phyloP scores from a whole-genome alignment of 805 yeast genomes.

The Kregervanrija fluxuum region DNA sequence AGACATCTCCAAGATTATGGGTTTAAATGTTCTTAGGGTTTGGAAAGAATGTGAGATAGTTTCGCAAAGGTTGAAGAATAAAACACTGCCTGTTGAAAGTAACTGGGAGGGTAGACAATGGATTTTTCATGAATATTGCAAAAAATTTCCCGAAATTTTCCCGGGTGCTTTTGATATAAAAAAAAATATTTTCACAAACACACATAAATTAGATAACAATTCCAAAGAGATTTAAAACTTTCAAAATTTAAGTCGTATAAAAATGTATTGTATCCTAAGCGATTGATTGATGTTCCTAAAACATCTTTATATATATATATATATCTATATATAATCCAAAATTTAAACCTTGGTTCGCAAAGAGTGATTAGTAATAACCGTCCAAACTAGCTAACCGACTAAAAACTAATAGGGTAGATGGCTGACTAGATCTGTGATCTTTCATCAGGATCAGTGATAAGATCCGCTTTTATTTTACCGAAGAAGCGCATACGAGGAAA shows the following conservation, averaged over 20 bases:
- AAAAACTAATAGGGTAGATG: no score
- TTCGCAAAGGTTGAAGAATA: conserved; percentile 18
- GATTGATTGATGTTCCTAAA: no score
- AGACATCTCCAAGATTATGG: conserved; percentile 38
- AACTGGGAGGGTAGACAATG: conserved; percentile 38
- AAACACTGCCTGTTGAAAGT: conserved; percentile 24
- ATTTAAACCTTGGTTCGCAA: no score
- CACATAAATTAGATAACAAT: conserved; percentile 1
- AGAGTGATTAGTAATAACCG: no score
- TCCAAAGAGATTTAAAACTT: no score
- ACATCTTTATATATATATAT: no score
- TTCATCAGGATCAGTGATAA: no score
- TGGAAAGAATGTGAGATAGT: conserved; percentile 36
- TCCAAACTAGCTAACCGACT: no score
- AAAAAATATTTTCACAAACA: conserved; percentile 9
- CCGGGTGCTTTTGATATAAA: conserved; percentile 19
- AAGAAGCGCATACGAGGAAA: no score
- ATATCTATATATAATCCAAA: no score
- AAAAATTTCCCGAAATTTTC: conserved; percentile 32
- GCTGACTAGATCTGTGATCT: no score
- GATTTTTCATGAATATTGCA: conserved; percentile 29
- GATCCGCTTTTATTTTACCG: no score
- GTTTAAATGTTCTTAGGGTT: conserved; percentile 38
- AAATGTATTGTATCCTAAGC: not conserved
- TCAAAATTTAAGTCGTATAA: not conserved